phyloP scores from a whole-genome alignment of 2,329 filamentous ascomycete genomes.

The Sarocladiaceae sp. region DNA sequence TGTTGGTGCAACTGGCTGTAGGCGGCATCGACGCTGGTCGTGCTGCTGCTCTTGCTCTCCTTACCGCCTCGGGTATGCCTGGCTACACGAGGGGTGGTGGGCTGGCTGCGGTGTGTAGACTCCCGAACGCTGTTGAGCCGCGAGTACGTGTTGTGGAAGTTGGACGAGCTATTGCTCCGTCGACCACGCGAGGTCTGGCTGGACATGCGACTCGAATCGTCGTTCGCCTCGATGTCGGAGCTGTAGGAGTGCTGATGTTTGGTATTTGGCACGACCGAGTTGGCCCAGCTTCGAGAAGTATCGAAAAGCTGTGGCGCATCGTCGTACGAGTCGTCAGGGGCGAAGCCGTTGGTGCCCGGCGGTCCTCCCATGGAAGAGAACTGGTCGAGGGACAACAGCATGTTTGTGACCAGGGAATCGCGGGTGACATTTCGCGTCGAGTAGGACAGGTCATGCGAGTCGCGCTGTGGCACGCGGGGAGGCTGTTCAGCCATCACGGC shows the following conservation, averaged over 20 bases:
- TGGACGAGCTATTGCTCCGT: conserved; percentile 78
- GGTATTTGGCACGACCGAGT: conserved; percentile 12
- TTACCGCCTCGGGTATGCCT: conserved; percentile 52
- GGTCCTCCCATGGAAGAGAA: conserved; percentile 43
- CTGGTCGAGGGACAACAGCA: conserved; percentile 89
- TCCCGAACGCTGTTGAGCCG: conserved; percentile 62
- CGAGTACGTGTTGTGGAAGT: conserved; percentile 55
- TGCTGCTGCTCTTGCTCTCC: conserved; percentile 69
- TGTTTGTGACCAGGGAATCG: conserved; percentile 91
- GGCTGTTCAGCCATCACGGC: conserved; percentile 22
- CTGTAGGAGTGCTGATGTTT: conserved; percentile 50
- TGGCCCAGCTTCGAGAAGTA: conserved; percentile 13
- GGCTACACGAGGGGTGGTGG: conserved; percentile 35
- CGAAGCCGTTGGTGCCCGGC: neutral
- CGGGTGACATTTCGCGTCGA: conserved; percentile 72
- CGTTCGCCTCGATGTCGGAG: conserved; percentile 55
- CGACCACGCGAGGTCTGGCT: conserved; percentile 52
- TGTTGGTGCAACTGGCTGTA: conserved; percentile 45
- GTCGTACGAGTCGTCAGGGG: conserved; percentile 21
- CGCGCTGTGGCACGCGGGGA: conserved; percentile 33
- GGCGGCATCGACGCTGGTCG: conserved; percentile 62
- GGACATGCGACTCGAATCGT: conserved; percentile 52
- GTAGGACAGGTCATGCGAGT: conserved; percentile 84
- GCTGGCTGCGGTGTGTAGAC: conserved; percentile 28
- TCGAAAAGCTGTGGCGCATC: conserved; percentile 16